These are phyloP conservation scores for Phymatotrichopsis omnivora DNA, from an alignment of 2,329 filamentous ascomycete species.

Conservation along the genomic window DNA sequence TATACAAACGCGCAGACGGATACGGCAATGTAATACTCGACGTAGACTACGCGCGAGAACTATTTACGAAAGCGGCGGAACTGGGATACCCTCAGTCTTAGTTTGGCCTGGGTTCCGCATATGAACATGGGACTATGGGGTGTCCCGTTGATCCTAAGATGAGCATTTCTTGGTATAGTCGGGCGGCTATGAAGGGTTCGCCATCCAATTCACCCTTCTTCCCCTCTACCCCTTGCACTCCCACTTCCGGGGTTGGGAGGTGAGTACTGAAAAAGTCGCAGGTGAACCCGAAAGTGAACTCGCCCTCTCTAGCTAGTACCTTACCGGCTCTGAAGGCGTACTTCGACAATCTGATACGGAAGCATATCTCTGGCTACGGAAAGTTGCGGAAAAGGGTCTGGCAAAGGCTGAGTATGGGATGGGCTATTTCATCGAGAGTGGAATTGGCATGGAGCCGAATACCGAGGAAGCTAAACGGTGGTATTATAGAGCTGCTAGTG, in stretches of 20 bases:
- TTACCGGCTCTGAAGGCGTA: constrained; percentile 81
- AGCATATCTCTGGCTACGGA: constrained; percentile 92
- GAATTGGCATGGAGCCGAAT: constrained; percentile 77
- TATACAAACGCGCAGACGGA: constrained; percentile 50
- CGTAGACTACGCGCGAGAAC: constrained; percentile 64
- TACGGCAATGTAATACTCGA: constrained; percentile 71
- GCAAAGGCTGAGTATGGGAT: constrained; percentile 96
- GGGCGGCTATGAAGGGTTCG: constrained; percentile 69
- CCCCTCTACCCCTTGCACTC: no score
- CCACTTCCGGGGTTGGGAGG: no score
- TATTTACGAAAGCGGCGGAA: constrained; percentile 78
- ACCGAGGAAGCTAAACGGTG: constrained; percentile 93
- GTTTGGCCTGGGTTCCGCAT: constrained; percentile 76
- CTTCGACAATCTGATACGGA: constrained; percentile 88
- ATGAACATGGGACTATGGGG: constrained; percentile 78
- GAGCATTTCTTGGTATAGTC: constrained; percentile 89
- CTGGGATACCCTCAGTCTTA: constrained; percentile 94
- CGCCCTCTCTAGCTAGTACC: constrained; percentile 80
- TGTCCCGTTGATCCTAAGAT: constrained; percentile 71
- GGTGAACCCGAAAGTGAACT: constrained; percentile 81
- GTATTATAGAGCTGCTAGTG: constrained; percentile 96
- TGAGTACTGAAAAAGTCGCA: no score
- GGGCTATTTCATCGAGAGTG: constrained; percentile 94
- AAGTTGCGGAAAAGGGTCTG: constrained; percentile 76
- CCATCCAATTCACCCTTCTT: no score